Conservation (phyloP, 148 eudicot species). For the Rhododendron molle region DNA sequence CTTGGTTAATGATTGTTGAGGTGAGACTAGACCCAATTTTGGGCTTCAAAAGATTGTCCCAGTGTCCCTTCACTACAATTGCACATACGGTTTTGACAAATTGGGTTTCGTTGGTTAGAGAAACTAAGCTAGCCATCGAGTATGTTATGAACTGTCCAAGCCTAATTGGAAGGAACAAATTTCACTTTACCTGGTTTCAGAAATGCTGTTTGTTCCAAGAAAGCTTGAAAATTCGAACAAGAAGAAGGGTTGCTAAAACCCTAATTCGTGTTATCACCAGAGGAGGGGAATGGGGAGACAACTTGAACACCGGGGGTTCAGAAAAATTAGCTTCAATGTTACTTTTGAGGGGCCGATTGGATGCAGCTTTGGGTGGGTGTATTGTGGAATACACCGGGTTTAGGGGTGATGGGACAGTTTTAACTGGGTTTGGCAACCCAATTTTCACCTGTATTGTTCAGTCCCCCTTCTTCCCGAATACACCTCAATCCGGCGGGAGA, state of each 20-base stretch:
- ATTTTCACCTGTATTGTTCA: no score
- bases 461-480: no score
- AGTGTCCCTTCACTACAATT: constrained; percentile 56
- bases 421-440: no score
- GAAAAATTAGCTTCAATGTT: no score
- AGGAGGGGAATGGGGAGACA: no score
- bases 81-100: constrained; percentile 41
- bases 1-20: constrained; percentile 46
- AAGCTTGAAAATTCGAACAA: background rate
- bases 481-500: no score
- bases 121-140: constrained; percentile 32
- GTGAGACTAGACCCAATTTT: constrained; percentile 49
- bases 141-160: background rate
- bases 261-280: background rate
- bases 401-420: no score
- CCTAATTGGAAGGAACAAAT: background rate
- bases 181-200: background rate
- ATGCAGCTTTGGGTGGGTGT: no score
- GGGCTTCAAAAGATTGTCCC: constrained; percentile 56
- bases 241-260: background rate
- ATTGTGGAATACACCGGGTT: no score
- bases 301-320: no score
- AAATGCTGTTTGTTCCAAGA: background rate
- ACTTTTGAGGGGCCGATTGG: no score
- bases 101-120: constrained; percentile 30